Evolutionary conservation across 129 eudicot species (phyloP).

Genomic region (Escallonia rubra): DNA sequence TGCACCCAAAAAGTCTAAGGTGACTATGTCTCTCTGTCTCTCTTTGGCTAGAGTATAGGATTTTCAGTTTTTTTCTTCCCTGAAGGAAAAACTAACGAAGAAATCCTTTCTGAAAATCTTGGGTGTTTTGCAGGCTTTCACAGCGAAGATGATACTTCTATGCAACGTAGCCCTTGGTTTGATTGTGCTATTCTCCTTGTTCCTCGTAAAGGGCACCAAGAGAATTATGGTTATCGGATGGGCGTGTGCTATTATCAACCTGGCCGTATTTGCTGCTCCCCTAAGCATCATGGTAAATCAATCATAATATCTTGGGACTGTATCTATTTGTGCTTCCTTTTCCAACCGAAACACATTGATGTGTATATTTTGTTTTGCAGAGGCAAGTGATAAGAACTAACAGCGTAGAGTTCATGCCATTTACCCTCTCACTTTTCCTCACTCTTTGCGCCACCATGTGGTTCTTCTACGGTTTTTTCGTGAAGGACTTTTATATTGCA

Average conservation of each 20-base stretch:
- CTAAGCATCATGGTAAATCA: conserved; percentile 58
- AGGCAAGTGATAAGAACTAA: conserved; percentile 55
- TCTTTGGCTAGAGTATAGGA: neutral
- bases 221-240: conserved; percentile 37
- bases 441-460: conserved; percentile 59
- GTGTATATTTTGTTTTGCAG: conserved; percentile 19
- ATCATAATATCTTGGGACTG: no score
- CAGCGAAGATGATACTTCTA: conserved; percentile 31
- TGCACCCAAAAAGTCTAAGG: conserved; percentile 48
- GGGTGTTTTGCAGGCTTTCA: conserved; percentile 27
- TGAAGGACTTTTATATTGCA: conserved; percentile 49
- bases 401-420: conserved; percentile 77
- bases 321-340: no score
- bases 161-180: conserved; percentile 25
- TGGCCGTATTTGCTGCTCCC: conserved; percentile 60
- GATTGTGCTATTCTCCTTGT: conserved; percentile 10
- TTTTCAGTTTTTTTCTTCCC: no score
- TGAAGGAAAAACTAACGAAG: no score
- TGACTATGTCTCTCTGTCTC: neutral
- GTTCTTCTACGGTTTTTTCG: conserved; percentile 76
- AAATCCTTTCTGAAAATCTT: no score
- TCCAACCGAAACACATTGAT: no score
- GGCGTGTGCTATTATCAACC: conserved; percentile 50
- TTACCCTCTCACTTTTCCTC: conserved; percentile 53
- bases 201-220: neutral